These are phyloP conservation scores for Polygonum aviculare DNA, from an alignment of 148 eudicot species.

Conservation along the genomic window DNA sequence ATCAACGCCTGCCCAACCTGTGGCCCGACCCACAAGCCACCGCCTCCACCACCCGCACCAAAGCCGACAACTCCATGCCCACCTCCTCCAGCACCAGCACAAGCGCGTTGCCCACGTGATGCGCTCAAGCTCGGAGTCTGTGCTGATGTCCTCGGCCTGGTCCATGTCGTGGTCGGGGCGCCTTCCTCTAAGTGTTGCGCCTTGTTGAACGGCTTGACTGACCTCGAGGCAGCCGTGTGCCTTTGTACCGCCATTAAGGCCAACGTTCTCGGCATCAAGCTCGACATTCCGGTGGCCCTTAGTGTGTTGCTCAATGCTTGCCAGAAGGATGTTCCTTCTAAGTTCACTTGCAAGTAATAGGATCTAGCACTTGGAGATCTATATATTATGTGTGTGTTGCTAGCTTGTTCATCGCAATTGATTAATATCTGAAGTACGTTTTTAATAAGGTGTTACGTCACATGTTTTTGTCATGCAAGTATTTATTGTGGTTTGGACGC, in stretches of 20 bases:
- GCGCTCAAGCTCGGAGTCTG: slow-evolving; percentile 34
- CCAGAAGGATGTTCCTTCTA: slow-evolving; percentile 7
- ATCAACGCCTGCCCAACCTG: neutral
- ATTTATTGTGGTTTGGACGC: too few species aligned
- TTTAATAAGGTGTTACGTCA: neutral
- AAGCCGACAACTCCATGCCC: slow-evolving; percentile 4
- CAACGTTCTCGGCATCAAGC: slow-evolving; percentile 8
- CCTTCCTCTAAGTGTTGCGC: slow-evolving; percentile 6
- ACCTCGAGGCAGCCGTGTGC: slow-evolving; percentile 13
- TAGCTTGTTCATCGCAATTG: neutral
- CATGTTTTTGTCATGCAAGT: neutral
- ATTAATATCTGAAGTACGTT: neutral
- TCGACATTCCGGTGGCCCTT: slow-evolving; percentile 12
- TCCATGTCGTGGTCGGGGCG: neutral
- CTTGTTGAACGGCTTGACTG: slow-evolving; percentile 8
- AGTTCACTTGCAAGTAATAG: slow-evolving; percentile 6
- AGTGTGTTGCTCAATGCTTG: slow-evolving; percentile 11
- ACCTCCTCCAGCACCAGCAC: neutral
- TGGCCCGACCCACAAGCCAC: neutral
- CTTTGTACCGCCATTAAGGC: slow-evolving; percentile 16
- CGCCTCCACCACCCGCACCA: neutral
- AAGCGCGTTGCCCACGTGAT: slow-evolving; percentile 19
- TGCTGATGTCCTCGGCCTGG: slow-evolving; percentile 19
- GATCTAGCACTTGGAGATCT: neutral
- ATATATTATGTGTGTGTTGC: neutral